Evolutionary conservation across 1,284 basidiomycete species (phyloP), one percentile per base, ranked within the genome.

Genomic region (Puccinia horiana): DNA sequence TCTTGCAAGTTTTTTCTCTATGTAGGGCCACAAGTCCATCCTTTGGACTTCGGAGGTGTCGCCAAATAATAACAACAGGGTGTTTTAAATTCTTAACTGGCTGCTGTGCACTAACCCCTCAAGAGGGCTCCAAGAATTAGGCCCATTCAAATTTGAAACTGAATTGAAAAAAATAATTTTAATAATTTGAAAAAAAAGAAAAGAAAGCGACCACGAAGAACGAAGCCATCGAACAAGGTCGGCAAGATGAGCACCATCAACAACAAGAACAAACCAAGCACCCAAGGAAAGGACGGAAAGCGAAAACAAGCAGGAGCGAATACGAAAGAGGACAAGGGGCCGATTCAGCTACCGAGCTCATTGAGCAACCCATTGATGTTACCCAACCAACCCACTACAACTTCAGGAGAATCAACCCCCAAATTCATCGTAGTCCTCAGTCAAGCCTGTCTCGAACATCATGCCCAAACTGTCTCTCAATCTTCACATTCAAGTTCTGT

Each of bases 391-490:
- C 79, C 79, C 23, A 29, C 70, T 32, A 20, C 47, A 6, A 70
- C 2, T 8, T 8, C 42, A 52, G 6, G 14, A 56, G 11, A n/a
- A 63, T 65, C 56, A 23, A 14, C 35, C 2, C 69, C 79, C n/a
- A 81, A 81, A 32, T 26, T 81, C 5, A 67, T 75, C 70, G 79
- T 81, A 18, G 79, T 81, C 23, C 79, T 81, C 35, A 81, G 56
- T 65, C 70, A 81, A 37, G 79, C 79, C 20, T 75, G 52, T 67
- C 56, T 81, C 29, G 79, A 81, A 63, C 73, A 73, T 40, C 73
- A 73, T 54, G 78, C 78, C 32, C 78, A 81, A 49, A 61, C 67
- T 1, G 12, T 81, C 40, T 20, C n/a, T 8, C 14, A 35, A n/a
- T 70, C 63, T n/a, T 61, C 37, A 47, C 18, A 18, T 42, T 20